Conservation (phyloP, 495 filamentous ascomycete species). For the Parathielavia appendiculata region DNA sequence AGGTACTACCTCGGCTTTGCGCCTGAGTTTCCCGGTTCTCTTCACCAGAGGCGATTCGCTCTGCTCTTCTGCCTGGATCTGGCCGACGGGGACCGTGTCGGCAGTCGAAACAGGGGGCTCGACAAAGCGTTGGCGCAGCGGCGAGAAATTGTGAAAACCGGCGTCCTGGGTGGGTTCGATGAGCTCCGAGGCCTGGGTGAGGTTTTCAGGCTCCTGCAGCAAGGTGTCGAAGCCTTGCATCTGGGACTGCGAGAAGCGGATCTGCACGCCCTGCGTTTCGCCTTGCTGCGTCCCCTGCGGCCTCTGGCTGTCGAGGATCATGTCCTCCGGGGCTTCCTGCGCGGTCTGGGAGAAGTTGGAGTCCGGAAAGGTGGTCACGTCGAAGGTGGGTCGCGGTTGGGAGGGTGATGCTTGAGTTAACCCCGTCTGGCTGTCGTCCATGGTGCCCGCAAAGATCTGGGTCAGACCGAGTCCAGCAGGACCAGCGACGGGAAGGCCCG, state of each 20-base stretch:
- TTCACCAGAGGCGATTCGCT: constrained; percentile 58
- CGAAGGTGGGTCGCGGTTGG: constrained; percentile 39
- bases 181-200: constrained; percentile 55
- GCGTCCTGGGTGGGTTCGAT: constrained; percentile 83
- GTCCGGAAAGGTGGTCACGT: constrained; percentile 38
- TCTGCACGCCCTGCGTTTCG: constrained; percentile 45
- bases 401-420: constrained; percentile 30
- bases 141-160: constrained; percentile 59
- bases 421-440: constrained; percentile 58
- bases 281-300: constrained; percentile 34
- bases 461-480: constrained; percentile 69
- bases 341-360: constrained; percentile 47
- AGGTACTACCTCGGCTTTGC: constrained; percentile 32
- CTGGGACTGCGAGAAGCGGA: constrained; percentile 52
- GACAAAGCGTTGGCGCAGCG: constrained; percentile 57
- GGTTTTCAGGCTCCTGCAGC: constrained; percentile 33
- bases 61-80: constrained; percentile 31
- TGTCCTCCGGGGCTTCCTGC: constrained; percentile 48
- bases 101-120: constrained; percentile 61
- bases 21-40: constrained; percentile 55
- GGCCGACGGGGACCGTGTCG: constrained; percentile 59
- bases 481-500: constrained; percentile 49
- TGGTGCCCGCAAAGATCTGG: constrained; percentile 88
- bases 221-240: constrained; percentile 48
- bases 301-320: constrained; percentile 63